Percentiles rank a stretch among this genome's conserved stretches.
Conservation (phyloP, 2,329 filamentous ascomycete genomes). For the Fusarium brevicatenulatum region DNA sequence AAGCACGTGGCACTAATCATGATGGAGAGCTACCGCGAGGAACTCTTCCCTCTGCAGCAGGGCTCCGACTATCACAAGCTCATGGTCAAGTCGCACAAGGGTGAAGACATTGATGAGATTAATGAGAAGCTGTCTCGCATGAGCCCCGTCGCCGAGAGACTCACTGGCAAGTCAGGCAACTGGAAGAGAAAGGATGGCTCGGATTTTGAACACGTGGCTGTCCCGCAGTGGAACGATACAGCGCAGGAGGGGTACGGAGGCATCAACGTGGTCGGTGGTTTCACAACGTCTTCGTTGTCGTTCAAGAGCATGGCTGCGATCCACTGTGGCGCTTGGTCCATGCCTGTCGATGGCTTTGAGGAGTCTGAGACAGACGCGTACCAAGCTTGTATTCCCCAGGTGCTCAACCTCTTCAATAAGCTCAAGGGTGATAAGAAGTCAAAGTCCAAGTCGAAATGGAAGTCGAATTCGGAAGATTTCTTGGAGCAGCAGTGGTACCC, state of each 20-base stretch:
- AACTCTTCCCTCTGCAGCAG: slow-evolving; percentile 58
- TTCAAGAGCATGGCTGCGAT: slow-evolving; percentile 56
- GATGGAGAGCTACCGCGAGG: slow-evolving; percentile 57
- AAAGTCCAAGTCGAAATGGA: background rate
- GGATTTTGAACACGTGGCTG: slow-evolving; percentile 40
- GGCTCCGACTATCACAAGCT: slow-evolving; percentile 52
- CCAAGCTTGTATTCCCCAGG: slow-evolving; percentile 56
- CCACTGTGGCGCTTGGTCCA: slow-evolving; percentile 54
- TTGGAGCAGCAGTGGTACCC: slow-evolving; percentile 48
- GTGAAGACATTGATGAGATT: slow-evolving; percentile 40
- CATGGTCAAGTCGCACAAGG: slow-evolving; percentile 46
- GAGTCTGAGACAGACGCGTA: slow-evolving; percentile 55
- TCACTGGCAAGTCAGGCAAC: slow-evolving; percentile 35
- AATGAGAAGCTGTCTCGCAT: slow-evolving; percentile 39
- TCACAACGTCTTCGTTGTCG: slow-evolving; percentile 55
- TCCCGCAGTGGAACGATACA: slow-evolving; percentile 43
- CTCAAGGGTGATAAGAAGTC: slow-evolving; percentile 35
- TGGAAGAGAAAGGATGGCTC: slow-evolving; percentile 41
- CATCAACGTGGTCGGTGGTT: slow-evolving; percentile 53
- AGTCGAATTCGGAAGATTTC: slow-evolving; percentile 33
- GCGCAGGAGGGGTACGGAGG: slow-evolving; percentile 48
- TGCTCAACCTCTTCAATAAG: slow-evolving; percentile 48
- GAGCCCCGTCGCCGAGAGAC: slow-evolving; percentile 34
- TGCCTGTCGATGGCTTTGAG: slow-evolving; percentile 53
- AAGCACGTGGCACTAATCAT: slow-evolving; percentile 58